These are phyloP conservation scores for Cladosporium oxysporum DNA, from an alignment of 2,329 filamentous ascomycete species.

Conservation along the genomic window DNA sequence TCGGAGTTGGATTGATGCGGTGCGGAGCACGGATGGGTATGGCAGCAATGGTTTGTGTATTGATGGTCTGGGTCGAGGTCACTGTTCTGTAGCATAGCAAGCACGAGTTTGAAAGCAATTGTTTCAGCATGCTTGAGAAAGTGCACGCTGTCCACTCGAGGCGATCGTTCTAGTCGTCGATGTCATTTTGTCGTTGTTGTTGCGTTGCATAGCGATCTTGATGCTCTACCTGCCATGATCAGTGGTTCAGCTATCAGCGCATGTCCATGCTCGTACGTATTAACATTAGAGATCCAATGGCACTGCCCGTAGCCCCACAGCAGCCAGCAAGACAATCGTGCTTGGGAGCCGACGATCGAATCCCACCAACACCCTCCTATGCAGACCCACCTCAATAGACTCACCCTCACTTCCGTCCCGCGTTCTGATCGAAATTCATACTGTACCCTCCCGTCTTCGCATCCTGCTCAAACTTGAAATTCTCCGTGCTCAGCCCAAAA, in stretches of 20 bases:
- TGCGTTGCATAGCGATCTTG: background rate
- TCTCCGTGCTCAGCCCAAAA: constrained; percentile 90
- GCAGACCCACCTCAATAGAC: background rate
- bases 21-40: background rate
- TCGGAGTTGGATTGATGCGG: background rate
- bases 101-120: background rate
- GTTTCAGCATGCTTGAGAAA: background rate
- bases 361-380: background rate
- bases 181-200: background rate
- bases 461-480: constrained; percentile 92
- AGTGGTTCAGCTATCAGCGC: background rate
- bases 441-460: constrained; percentile 88
- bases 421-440: constrained; percentile 73
- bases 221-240: background rate
- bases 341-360: background rate
- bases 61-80: background rate
- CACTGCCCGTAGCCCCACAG: background rate
- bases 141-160: too few species aligned
- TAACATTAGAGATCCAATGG: background rate
- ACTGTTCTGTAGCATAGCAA: background rate
- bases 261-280: background rate
- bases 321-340: background rate
- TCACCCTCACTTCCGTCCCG: constrained; percentile 24
- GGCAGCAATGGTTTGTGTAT: background rate
- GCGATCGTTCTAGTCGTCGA: background rate